Conservation (phyloP, 2,329 filamentous ascomycete species). For the Fusarium compactum region DNA sequence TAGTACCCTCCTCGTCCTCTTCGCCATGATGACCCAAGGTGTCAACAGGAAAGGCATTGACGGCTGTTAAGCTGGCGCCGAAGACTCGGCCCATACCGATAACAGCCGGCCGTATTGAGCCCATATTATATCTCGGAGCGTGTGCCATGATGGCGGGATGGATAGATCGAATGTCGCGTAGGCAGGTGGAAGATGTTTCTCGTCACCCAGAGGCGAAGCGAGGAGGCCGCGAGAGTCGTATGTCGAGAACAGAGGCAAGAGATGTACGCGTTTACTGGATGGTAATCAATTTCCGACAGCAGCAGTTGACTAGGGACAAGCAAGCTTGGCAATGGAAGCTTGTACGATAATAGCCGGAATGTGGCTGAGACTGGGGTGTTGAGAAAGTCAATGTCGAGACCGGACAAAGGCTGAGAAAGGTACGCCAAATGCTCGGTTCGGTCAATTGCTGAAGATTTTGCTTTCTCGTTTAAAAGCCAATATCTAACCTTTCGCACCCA, state of each 20-base stretch:
- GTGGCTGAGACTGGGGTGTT: conserved; percentile 28
- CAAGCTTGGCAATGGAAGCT: conserved; percentile 14
- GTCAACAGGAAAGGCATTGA: conserved; percentile 60
- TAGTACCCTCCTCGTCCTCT: conserved; percentile 68
- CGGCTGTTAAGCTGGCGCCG: conserved; percentile 62
- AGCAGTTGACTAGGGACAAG: conserved; percentile 8
- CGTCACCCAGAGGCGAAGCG: conserved; percentile 7
- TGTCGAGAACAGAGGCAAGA: conserved; percentile 5
- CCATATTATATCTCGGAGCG: conserved; percentile 55
- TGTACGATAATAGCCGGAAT: conserved; percentile 27
- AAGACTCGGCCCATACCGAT: conserved; percentile 66
- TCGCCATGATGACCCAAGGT: conserved; percentile 56
- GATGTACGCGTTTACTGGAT: conserved; percentile 17
- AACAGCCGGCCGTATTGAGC: conserved; percentile 60
- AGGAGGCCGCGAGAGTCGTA: conserved; percentile 8
- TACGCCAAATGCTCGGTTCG: neutral
- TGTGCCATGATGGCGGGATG: conserved; percentile 44
- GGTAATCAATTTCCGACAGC: conserved; percentile 24
- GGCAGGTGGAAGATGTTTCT: conserved; percentile 1
- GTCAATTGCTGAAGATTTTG: conserved; percentile 8
- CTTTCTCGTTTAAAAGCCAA: neutral
- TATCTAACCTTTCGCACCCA: conserved; percentile 38
- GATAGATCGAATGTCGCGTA: neutral
- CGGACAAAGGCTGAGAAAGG: conserved; percentile 2
- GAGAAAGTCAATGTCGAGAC: conserved; percentile 5